These are phyloP conservation scores for Melastoma malabathricum DNA, from an alignment of 345 rosid species.

Conservation along the genomic window DNA sequence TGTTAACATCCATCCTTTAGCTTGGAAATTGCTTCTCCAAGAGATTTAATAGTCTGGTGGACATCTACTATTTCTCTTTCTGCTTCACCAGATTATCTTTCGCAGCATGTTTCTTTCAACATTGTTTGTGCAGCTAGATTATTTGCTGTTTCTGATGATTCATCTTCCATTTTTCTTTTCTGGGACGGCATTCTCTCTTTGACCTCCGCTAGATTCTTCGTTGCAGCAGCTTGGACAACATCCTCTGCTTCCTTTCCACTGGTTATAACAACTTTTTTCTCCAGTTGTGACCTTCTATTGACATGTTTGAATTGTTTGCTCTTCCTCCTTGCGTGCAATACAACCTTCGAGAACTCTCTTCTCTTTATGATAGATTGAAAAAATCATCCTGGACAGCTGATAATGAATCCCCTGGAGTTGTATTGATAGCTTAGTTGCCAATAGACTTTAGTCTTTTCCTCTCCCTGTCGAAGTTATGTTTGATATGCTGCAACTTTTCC, in stretches of 20 bases:
- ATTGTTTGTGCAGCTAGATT: no score
- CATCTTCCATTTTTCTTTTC: slow-evolving; percentile 35
- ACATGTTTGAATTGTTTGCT: slow-evolving; percentile 34
- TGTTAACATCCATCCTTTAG: no score
- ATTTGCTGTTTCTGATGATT: slow-evolving; percentile 15
- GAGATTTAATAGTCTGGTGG: slow-evolving; percentile 40
- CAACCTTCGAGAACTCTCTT: slow-evolving; percentile 35
- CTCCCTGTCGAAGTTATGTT: slow-evolving; percentile 6
- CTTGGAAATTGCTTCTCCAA: slow-evolving; percentile 46
- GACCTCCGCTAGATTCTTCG: slow-evolving; percentile 40
- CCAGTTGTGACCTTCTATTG: slow-evolving; percentile 40
- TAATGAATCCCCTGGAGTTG: slow-evolving; percentile 10
- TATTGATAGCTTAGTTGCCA: slow-evolving; percentile 8
- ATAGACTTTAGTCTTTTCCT: slow-evolving; percentile 10
- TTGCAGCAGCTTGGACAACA: slow-evolving; percentile 31
- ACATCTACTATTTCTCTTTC: slow-evolving; percentile 40
- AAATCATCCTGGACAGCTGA: slow-evolving; percentile 7
- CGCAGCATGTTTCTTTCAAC: slow-evolving; percentile 34
- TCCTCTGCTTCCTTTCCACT: slow-evolving; percentile 68
- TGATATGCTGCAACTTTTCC: slow-evolving; percentile 6
- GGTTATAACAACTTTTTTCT: slow-evolving; percentile 35
- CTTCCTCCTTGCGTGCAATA: slow-evolving; percentile 37
- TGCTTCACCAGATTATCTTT: slow-evolving; percentile 45
- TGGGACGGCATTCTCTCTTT: slow-evolving; percentile 37
- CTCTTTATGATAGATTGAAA: slow-evolving; percentile 15